Evolutionary conservation across 2,329 filamentous ascomycete genomes (phyloP), one percentile per base, ranked within the genome.

Genomic region (Stemphylium beticola): DNA sequence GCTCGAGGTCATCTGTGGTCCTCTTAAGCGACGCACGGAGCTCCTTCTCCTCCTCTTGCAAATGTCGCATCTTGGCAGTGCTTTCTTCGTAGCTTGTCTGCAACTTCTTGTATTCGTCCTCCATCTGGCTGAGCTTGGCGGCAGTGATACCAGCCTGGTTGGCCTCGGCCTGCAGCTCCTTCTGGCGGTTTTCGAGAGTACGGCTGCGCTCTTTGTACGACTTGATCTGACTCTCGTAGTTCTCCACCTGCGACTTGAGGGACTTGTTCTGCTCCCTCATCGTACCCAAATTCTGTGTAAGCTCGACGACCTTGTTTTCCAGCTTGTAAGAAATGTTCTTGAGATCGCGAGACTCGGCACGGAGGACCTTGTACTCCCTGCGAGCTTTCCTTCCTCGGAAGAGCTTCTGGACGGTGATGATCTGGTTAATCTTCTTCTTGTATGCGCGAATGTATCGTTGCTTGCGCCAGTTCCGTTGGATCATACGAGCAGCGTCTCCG

Each of bases 281-380:
- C 9, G 92, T 88, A 63, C 95, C 93, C 67, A 99, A 79, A 44
- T 89, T 91, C 76, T 99, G 95, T 1, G 95, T 99, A 70, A 99
- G 85, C 80, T 99, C 95, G 60, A 99, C 92, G 60, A 99, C 95
- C 86, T 99, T 99, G 84, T 99, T 98, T 77, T 99, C 95, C 68
- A 99, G 82, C 82, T 96, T 98, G 83, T 99, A 99, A 2, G 95
- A 98, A 66, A 99, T 99, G 78, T 98, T 93, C 83, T 98, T 98
- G 75, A 99, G 85, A 81, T 99, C 96, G 72, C 95, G 90, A 62
- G 95, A 95, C 78, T 99, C 95, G 77, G 97, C 93, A 65, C 95
- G 91, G 58, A 96, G 80, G 66, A 82, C 87, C 85, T 96, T 98
- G 83, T 99, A 99, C 43, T 86, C 87, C 64, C 83, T 86, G 63